These are phyloP conservation scores for Tetrapyrgos nigripes DNA, from an alignment of 1,284 basidiomycete genomes.

Conservation along the genomic window DNA sequence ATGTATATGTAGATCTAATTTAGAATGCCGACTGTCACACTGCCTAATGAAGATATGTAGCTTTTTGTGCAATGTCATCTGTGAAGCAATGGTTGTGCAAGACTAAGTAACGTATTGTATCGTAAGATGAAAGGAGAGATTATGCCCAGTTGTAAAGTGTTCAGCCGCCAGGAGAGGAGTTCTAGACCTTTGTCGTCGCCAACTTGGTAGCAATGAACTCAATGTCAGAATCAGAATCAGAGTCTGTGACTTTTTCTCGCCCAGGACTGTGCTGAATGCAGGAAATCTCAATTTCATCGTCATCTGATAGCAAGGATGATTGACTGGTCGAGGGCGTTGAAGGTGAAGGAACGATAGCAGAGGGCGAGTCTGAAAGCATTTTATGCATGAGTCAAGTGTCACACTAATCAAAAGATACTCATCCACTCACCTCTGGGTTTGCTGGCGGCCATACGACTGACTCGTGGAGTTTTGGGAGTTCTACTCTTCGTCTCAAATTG, in stretches of 20 bases:
- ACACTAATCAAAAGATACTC: background rate
- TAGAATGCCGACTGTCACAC: background rate
- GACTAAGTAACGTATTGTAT: constrained; percentile 10
- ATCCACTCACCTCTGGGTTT: constrained; percentile 50
- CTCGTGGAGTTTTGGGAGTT: constrained; percentile 45
- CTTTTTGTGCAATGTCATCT: background rate
- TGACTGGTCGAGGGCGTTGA: background rate
- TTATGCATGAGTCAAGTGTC: background rate
- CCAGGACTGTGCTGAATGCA: constrained; percentile 21
- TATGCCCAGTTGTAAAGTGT: background rate
- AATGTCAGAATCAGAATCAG: constrained; percentile 33
- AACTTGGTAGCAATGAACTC: constrained; percentile 32
- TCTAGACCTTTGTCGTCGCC: constrained; percentile 27
- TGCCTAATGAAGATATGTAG: background rate
- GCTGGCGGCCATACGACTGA: constrained; percentile 51
- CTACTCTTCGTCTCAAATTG: constrained; percentile 50
- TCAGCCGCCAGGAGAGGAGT: background rate
- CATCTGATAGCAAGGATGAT: background rate
- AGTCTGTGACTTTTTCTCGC: background rate
- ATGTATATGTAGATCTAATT: constrained; percentile 1
- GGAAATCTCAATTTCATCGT: constrained; percentile 20
- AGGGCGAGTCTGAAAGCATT: constrained; percentile 43
- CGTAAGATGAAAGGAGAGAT: constrained; percentile 2
- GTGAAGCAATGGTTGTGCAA: constrained; percentile 9
- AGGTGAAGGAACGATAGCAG: constrained; percentile 1